Evolutionary conservation across 352 stramenopile species (phyloP).

Genomic region (Globisporangium irregulare): DNA sequence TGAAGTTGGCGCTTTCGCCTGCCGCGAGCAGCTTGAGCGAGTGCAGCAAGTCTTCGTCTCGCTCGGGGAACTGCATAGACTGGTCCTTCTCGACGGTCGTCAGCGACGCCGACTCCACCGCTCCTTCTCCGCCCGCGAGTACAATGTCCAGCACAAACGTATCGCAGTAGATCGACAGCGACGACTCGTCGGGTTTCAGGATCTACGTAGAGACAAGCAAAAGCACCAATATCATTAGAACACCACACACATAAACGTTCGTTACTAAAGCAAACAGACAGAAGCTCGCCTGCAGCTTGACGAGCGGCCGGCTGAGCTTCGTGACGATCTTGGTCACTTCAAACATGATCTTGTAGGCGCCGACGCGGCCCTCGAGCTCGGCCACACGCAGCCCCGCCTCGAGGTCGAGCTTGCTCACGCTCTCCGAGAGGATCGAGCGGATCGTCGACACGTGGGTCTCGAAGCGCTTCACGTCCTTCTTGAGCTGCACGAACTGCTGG

Average conservation of each 20-base stretch:
- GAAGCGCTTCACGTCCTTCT: constrained; percentile 80
- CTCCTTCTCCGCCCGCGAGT: constrained; percentile 59
- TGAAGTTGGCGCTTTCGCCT: constrained; percentile 75
- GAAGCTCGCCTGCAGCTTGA: constrained; percentile 55
- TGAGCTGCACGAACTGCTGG: constrained; percentile 86
- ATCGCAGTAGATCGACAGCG: constrained; percentile 85
- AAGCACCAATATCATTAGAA: neutral
- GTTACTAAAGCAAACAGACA: neutral
- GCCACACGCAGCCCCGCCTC: constrained; percentile 79
- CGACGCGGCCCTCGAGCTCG: constrained; percentile 80
- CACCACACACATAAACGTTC: neutral
- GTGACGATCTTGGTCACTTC: constrained; percentile 88
- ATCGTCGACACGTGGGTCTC: constrained; percentile 73
- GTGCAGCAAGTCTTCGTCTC: constrained; percentile 73
- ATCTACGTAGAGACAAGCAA: constrained; percentile 35
- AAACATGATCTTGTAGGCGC: constrained; percentile 88
- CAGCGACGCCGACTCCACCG: constrained; percentile 75
- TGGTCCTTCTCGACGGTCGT: constrained; percentile 86
- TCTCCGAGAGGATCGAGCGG: constrained; percentile 70
- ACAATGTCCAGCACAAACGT: constrained; percentile 88
- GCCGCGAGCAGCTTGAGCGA: constrained; percentile 67
- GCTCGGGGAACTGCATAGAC: constrained; percentile 81
- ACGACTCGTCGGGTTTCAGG: constrained; percentile 82
- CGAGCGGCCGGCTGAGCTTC: constrained; percentile 77
- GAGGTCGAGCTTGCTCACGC: constrained; percentile 80